Percentiles rank a stretch among this genome's conserved stretches.
These are phyloP conservation scores for Salvia sclarea DNA, from an alignment of 305 asterid genomes.

Conservation along the genomic window DNA sequence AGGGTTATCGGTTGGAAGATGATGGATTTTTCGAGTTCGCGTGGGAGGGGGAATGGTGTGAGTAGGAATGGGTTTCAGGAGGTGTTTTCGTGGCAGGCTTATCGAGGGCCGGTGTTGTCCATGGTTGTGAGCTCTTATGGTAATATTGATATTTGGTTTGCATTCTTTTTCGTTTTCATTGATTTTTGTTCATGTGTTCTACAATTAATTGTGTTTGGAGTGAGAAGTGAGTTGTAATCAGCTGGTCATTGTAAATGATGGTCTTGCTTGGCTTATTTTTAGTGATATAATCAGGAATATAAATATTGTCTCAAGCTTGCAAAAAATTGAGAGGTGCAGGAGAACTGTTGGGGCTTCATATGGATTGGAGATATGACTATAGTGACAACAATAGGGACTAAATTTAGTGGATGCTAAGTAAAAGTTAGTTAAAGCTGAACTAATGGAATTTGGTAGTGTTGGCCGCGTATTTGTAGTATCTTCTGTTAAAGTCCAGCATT, in stretches of 20 bases:
- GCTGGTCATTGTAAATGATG: neutral
- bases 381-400: neutral
- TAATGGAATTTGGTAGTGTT: conserved; percentile 5
- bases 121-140: conserved; percentile 82
- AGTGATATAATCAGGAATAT: neutral
- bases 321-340: neutral
- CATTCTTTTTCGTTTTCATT: conserved; percentile 8
- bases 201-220: conserved; percentile 18
- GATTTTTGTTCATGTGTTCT: neutral
- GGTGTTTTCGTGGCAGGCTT: conserved; percentile 83
- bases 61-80: conserved; percentile 53
- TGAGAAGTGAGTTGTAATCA: conserved; percentile 3
- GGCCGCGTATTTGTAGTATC: conserved; percentile 11
- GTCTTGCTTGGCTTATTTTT: conserved; percentile 21
- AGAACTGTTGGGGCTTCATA: conserved; percentile 4
- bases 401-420: neutral
- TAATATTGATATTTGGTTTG: conserved; percentile 36
- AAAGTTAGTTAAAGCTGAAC: conserved; percentile 9
- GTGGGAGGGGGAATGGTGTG: conserved; percentile 36
- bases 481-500: neutral
- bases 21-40: conserved; percentile 40
- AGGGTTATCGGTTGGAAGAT: conserved; percentile 81
- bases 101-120: conserved; percentile 79
- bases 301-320: neutral
- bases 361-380: neutral